A percentile compares a stretch with the other conserved stretches of the same genome.
Conservation (phyloP, 345 rosid genomes). For the Combretum micranthum region DNA sequence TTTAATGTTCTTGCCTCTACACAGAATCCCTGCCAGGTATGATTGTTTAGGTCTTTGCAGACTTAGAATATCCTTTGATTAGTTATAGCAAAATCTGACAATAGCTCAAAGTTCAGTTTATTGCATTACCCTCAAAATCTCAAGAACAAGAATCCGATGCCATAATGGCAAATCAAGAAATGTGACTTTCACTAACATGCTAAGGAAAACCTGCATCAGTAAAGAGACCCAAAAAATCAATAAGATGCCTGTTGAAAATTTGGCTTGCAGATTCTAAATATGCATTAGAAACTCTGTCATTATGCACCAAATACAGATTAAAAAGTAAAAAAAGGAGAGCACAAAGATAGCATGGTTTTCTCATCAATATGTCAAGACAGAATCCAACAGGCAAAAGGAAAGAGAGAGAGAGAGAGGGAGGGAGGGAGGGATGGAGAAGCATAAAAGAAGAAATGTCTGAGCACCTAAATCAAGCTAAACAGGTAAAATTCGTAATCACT, state of each 20-base stretch:
- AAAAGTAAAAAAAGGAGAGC: too few species aligned
- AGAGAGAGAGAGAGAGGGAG: too few species aligned
- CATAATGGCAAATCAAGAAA: slow-evolving; percentile 92
- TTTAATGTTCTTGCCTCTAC: slow-evolving; percentile 84
- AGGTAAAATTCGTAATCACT: too few species aligned
- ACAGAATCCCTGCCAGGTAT: slow-evolving; percentile 75
- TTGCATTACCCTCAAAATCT: slow-evolving; percentile 77
- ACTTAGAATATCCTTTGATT: background rate
- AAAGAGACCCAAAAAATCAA: background rate
- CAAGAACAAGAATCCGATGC: slow-evolving; percentile 99
- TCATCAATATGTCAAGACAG: too few species aligned
- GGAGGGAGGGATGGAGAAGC: too few species aligned
- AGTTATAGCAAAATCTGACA: background rate
- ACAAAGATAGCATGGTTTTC: too few species aligned
- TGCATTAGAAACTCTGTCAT: too few species aligned
- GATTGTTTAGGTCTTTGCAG: background rate
- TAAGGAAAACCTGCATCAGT: slow-evolving; percentile 80
- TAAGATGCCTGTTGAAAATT: background rate
- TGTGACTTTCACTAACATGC: slow-evolving; percentile 87
- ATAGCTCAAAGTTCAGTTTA: slow-evolving; percentile 3
- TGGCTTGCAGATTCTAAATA: background rate
- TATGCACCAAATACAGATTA: too few species aligned
- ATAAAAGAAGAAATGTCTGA: too few species aligned
- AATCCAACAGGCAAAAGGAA: too few species aligned
- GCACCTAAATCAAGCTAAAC: too few species aligned